Conservation (phyloP, 2,329 filamentous ascomycete genomes). For the Hirsutella thompsonii region DNA sequence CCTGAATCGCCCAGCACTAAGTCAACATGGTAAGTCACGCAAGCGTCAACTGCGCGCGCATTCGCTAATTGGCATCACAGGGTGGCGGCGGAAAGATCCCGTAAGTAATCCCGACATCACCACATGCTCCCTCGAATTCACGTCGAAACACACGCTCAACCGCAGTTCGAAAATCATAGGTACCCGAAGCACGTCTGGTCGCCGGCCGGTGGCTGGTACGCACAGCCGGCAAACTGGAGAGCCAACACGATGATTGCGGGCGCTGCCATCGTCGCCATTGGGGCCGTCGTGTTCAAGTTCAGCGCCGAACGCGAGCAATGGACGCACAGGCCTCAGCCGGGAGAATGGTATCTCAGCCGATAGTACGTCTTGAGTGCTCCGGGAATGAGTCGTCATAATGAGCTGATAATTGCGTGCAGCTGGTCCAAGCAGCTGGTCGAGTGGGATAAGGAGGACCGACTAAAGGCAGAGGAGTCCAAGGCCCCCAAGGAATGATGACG, state of each 20-base stretch:
- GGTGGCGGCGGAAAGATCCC: slow-evolving; percentile 61
- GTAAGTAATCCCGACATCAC: slow-evolving; percentile 23
- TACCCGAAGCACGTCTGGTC: slow-evolving; percentile 99
- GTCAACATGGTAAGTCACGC: slow-evolving; percentile 44
- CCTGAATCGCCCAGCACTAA: background rate
- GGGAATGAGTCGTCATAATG: background rate
- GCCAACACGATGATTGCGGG: slow-evolving; percentile 72
- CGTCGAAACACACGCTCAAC: background rate
- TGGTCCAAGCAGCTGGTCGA: slow-evolving; percentile 32
- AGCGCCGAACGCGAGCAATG: slow-evolving; percentile 64
- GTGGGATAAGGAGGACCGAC: slow-evolving; percentile 29
- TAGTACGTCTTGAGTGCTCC: slow-evolving; percentile 43
- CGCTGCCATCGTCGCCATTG: slow-evolving; percentile 54
- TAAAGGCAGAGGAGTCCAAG: slow-evolving; percentile 18
- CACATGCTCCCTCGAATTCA: slow-evolving; percentile 4
- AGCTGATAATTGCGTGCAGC: slow-evolving; percentile 11
- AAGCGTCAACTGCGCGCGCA: background rate
- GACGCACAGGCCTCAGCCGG: slow-evolving; percentile 62
- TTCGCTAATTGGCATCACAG: slow-evolving; percentile 22
- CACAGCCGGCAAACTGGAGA: slow-evolving; percentile 91
- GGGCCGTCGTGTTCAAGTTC: slow-evolving; percentile 54
- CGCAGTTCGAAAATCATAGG: slow-evolving; percentile 28
- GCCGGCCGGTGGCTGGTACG: slow-evolving; percentile 94
- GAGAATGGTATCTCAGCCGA: slow-evolving; percentile 73
- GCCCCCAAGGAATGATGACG: slow-evolving; percentile 12